phyloP scores from a whole-genome alignment of 805 yeast genomes.

The Ogataea pini region DNA sequence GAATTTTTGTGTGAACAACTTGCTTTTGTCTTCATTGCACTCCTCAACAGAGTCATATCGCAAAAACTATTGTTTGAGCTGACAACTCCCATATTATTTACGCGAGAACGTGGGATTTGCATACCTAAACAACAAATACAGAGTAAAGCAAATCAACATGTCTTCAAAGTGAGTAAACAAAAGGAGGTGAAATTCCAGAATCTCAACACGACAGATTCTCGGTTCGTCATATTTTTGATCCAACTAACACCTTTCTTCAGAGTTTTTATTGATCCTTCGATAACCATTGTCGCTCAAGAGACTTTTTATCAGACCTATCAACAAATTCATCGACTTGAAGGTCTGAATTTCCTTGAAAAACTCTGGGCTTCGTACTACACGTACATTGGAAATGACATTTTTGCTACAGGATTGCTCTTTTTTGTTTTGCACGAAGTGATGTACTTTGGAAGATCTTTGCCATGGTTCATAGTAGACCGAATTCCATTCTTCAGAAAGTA shows the following conservation, averaged over 20 bases:
- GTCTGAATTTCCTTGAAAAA: slow-evolving; percentile 57
- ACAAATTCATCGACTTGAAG: slow-evolving; percentile 28
- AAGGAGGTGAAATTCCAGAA: background rate
- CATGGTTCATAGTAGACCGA: slow-evolving; percentile 87
- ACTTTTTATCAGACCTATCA: slow-evolving; percentile 29
- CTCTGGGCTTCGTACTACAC: slow-evolving; percentile 90
- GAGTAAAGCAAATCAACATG: background rate
- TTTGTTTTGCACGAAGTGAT: slow-evolving; percentile 81
- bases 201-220: too few species aligned
- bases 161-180: background rate
- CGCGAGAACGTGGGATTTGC: too few species aligned
- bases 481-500: slow-evolving; percentile 82
- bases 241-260: slow-evolving; percentile 18
- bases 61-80: background rate
- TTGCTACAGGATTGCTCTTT: slow-evolving; percentile 89
- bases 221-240: too few species aligned
- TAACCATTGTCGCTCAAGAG: slow-evolving; percentile 25
- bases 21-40: background rate
- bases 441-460: slow-evolving; percentile 90
- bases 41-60: background rate
- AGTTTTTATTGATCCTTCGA: slow-evolving; percentile 29
- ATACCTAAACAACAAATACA: background rate
- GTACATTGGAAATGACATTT: slow-evolving; percentile 80
- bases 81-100: background rate
- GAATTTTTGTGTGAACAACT: background rate